Conservation (phyloP, 1,284 basidiomycete genomes). For the Puccinia novopanici region DNA sequence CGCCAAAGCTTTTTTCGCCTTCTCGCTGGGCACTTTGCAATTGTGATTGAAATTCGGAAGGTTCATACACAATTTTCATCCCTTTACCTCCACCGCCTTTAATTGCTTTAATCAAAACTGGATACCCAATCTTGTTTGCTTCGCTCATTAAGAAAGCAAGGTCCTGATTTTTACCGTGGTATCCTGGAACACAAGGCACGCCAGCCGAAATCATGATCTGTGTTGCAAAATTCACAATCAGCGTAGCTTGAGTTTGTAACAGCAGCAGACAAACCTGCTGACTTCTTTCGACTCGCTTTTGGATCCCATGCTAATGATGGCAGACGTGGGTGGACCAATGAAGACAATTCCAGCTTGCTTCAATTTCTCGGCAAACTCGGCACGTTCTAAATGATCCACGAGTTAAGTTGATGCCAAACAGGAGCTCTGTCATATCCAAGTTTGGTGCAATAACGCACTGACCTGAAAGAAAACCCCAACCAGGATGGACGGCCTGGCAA, state of each 20-base stretch:
- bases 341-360: constrained; percentile 56
- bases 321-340: constrained; percentile 59
- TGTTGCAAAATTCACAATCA: constrained; percentile 69
- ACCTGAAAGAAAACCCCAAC: constrained; percentile 50
- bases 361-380: constrained; percentile 53
- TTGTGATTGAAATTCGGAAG: constrained; percentile 72
- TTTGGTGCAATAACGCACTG: neutral
- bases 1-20: constrained; percentile 80
- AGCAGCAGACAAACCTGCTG: constrained; percentile 1
- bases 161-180: constrained; percentile 76
- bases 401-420: neutral
- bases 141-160: constrained; percentile 68
- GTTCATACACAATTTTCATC: constrained; percentile 62
- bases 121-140: constrained; percentile 63
- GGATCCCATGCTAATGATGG: constrained; percentile 74
- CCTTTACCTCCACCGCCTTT: constrained; percentile 61
- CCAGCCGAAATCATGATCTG: constrained; percentile 81
- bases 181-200: constrained; percentile 90
- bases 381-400: constrained; percentile 62
- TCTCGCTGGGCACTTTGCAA: constrained; percentile 82
- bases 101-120: constrained; percentile 60
- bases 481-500: constrained; percentile 49
- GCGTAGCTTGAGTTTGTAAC: constrained; percentile 61
- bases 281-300: constrained; percentile 62
- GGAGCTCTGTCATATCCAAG: neutral